Evolutionary conservation across 371 early-diverging fungal genomes (phyloP).

Genomic region (Lichtheimia ramosa): DNA sequence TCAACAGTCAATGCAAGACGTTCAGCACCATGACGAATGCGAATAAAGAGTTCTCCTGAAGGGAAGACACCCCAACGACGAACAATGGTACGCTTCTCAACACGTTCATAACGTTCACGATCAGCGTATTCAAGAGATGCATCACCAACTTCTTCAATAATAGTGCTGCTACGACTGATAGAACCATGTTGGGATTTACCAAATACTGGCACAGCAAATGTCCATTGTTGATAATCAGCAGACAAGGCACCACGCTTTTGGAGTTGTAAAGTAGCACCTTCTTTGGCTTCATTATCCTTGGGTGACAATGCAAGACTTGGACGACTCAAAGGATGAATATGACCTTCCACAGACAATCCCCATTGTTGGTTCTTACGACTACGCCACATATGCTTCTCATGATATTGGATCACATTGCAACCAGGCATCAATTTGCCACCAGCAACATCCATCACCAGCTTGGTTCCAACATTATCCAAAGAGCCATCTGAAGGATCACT

Average conservation of each 20-base stretch:
- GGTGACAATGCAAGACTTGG: conserved; percentile 33
- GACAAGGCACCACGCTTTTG: conserved; percentile 26
- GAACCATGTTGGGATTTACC: conserved; percentile 15
- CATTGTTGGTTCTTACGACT: conserved; percentile 48
- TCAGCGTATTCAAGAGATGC: conserved; percentile 12
- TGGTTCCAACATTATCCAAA: conserved; percentile 52
- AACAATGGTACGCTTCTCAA: conserved; percentile 27
- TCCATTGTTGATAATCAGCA: conserved; percentile 38
- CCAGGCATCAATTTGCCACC: conserved; percentile 37
- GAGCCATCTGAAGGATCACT: conserved; percentile 51
- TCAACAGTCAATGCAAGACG: conserved; percentile 43
- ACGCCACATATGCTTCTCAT: conserved; percentile 31
- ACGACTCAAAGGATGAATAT: conserved; percentile 39
- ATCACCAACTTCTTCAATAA: conserved; percentile 25
- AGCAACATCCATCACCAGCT: conserved; percentile 55
- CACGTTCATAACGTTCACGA: conserved; percentile 32
- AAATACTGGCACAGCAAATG: conserved; percentile 38
- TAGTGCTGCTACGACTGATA: conserved; percentile 10
- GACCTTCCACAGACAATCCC: conserved; percentile 45
- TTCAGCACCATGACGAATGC: conserved; percentile 25
- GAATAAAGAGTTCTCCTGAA: conserved; percentile 37
- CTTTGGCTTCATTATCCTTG: conserved; percentile 15
- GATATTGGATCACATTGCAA: conserved; percentile 38
- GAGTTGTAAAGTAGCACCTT: conserved; percentile 28
- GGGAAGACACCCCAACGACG: conserved; percentile 52